phyloP scores from a whole-genome alignment of 805 yeast genomes.

The Diddensiella caesifluorescens region DNA sequence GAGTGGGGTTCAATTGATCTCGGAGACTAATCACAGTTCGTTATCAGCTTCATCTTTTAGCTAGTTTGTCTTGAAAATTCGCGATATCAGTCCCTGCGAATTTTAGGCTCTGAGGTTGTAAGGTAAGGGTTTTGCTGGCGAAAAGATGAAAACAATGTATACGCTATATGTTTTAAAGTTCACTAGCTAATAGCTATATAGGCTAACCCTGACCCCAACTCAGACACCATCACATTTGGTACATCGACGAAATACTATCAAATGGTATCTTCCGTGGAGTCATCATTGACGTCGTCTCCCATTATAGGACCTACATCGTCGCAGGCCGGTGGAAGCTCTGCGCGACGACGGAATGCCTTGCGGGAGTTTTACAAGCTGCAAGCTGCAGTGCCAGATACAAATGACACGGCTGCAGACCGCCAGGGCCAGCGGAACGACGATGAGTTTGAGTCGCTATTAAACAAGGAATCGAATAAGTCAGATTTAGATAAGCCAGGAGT shows the following conservation, averaged over 20 bases:
- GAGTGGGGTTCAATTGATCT: no score
- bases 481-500: conserved; percentile 22
- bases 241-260: not conserved
- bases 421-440: conserved; percentile 3
- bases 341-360: conserved; percentile 29
- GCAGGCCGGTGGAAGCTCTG: conserved; percentile 6
- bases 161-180: no score
- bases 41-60: no score
- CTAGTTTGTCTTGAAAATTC: no score
- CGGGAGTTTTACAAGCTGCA: conserved; percentile 35
- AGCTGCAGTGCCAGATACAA: conserved; percentile 15
- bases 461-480: not conserved
- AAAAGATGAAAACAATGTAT: no score
- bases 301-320: not conserved
- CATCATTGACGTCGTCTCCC: conserved; percentile 1
- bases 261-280: not conserved
- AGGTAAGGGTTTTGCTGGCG: no score
- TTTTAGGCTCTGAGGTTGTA: no score
- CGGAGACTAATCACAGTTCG: no score
- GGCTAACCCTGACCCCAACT: no score
- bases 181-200: no score
- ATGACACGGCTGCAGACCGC: conserved; percentile 1
- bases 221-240: not conserved
- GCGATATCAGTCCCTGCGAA: no score
- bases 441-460: not conserved